phyloP scores from a whole-genome alignment of 1,284 basidiomycete genomes.

The Apiotrichum mycotoxinovorans region DNA sequence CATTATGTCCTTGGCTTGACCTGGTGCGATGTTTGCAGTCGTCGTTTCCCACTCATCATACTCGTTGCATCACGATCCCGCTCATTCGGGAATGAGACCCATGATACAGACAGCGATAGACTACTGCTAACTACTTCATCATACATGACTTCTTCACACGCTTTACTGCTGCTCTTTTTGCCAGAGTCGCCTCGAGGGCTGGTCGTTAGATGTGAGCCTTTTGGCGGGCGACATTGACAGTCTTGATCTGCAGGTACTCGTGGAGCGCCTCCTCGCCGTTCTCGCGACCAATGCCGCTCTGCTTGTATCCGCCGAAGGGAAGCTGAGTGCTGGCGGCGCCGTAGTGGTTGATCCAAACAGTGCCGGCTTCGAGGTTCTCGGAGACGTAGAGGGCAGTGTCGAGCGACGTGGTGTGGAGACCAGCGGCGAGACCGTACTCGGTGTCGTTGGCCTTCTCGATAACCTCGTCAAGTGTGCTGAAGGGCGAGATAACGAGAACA shows the following conservation, averaged over 20 bases:
- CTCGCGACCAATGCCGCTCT: slow-evolving; percentile 52
- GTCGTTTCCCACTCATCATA: no score
- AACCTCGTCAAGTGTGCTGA: slow-evolving; percentile 60
- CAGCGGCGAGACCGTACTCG: slow-evolving; percentile 74
- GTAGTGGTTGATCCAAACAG: slow-evolving; percentile 24
- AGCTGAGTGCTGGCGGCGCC: slow-evolving; percentile 54
- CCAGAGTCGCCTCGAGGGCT: no score
- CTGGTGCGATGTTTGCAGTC: no score
- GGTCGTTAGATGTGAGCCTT: no score
- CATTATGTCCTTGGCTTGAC: no score
- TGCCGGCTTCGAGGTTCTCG: slow-evolving; percentile 68
- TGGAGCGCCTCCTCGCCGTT: background rate
- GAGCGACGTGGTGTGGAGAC: slow-evolving; percentile 76
- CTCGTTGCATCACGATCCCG: no score
- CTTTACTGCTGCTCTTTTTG: no score
- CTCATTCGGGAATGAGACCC: no score
- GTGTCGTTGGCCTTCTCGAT: slow-evolving; percentile 74
- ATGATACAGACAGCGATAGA: no score
- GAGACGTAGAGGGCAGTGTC: slow-evolving; percentile 78
- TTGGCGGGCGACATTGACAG: background rate
- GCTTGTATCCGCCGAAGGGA: slow-evolving; percentile 85
- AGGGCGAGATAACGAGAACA: slow-evolving; percentile 69
- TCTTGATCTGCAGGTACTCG: slow-evolving; percentile 6
- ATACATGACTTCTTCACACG: no score
- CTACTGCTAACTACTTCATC: no score